phyloP scores from a whole-genome alignment of 768 basidiomycete genomes.

The Coprinellus micaceus region DNA sequence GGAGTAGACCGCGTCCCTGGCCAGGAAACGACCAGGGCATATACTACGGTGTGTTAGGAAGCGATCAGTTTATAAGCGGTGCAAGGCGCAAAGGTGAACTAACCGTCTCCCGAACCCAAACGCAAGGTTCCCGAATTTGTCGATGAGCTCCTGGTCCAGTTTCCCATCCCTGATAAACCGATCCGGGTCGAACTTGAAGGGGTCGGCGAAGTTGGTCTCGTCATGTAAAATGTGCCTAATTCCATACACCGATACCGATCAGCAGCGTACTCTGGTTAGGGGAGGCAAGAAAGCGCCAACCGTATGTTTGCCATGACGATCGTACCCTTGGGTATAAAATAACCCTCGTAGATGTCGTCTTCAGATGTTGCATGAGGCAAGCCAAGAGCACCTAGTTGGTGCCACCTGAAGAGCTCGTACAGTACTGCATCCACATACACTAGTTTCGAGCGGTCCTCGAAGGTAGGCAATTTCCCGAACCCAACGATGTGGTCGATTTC shows the following conservation, averaged over 20 bases:
- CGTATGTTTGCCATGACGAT: constrained; percentile 27
- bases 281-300: constrained; percentile 10
- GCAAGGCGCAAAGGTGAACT: constrained; percentile 3
- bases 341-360: constrained; percentile 7
- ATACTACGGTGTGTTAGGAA: constrained; percentile 15
- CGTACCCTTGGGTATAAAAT: constrained; percentile 29
- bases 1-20: constrained; percentile 24
- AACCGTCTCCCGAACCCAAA: constrained; percentile 41
- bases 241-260: neutral
- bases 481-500: constrained; percentile 40
- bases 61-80: neutral
- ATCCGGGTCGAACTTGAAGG: constrained; percentile 39
- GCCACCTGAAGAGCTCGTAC: constrained; percentile 26
- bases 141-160: constrained; percentile 23
- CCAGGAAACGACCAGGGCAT: constrained; percentile 34
- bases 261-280: neutral
- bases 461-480: constrained; percentile 29
- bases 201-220: constrained; percentile 31
- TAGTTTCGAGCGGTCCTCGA: constrained; percentile 27
- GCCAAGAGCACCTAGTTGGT: neutral
- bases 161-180: constrained; percentile 42
- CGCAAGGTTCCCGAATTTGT: constrained; percentile 30
- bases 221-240: constrained; percentile 33
- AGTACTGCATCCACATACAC: constrained; percentile 33
- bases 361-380: constrained; percentile 5